Conservation (phyloP, 768 basidiomycete species). For the Calocera viscosa region DNA sequence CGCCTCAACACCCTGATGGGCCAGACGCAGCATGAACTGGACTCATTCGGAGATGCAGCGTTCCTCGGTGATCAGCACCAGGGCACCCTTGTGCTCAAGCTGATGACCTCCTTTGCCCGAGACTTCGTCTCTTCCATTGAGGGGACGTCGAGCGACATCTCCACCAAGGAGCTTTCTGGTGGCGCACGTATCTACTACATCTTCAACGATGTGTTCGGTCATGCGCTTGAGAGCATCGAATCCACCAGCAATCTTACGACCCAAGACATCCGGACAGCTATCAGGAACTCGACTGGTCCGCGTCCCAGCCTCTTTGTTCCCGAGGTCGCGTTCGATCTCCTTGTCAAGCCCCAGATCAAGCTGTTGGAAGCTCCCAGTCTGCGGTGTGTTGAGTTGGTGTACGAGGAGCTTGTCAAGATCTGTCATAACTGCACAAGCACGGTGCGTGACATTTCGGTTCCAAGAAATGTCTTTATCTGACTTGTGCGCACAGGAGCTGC, state of each 20-base stretch:
- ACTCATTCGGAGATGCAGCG: constrained; percentile 88
- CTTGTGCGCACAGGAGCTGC: constrained; percentile 56
- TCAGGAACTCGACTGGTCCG: constrained; percentile 95
- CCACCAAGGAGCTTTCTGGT: constrained; percentile 95
- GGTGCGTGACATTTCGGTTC: constrained; percentile 35
- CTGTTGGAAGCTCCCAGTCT: constrained; percentile 86
- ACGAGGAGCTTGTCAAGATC: constrained; percentile 97
- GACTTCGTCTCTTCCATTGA: constrained; percentile 97
- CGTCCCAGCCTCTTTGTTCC: constrained; percentile 93
- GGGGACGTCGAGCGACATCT: constrained; percentile 89
- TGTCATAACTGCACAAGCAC: constrained; percentile 94
- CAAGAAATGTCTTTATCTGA: neutral
- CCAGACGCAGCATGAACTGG: constrained; percentile 95
- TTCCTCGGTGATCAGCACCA: constrained; percentile 82
- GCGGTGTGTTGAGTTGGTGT: constrained; percentile 93
- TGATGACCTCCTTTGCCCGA: constrained; percentile 97
- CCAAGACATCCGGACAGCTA: constrained; percentile 94
- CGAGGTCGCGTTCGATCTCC: constrained; percentile 88
- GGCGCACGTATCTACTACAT: constrained; percentile 99
- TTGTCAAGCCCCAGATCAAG: constrained; percentile 98
- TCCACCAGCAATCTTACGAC: constrained; percentile 82
- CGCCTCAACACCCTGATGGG: constrained; percentile 95
- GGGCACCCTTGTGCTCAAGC: constrained; percentile 75
- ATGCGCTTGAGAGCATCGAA: constrained; percentile 79
- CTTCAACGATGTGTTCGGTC: constrained; percentile 95